phyloP scores from a whole-genome alignment of 1,139 yeast genomes.

The Yarrowia galli region DNA sequence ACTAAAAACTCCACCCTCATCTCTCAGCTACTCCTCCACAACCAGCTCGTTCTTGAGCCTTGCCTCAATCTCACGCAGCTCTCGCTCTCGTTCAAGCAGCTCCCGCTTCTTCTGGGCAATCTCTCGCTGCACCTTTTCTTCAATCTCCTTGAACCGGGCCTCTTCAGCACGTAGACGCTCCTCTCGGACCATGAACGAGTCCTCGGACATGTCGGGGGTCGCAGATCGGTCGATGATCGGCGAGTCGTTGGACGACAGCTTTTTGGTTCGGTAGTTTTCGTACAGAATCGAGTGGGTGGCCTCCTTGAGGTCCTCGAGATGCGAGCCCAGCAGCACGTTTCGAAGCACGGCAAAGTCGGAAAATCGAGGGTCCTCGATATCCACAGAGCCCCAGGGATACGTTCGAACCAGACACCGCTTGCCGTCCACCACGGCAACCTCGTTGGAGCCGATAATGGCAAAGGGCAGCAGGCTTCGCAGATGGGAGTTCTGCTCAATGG shows the following conservation, averaged over 20 bases:
- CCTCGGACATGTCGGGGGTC: conserved; percentile 26
- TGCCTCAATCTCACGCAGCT: conserved; percentile 34
- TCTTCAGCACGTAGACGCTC: conserved; percentile 55
- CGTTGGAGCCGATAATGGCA: conserved; percentile 77
- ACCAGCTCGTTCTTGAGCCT: conserved; percentile 26
- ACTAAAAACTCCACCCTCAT: conserved; percentile 6
- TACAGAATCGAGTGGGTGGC: conserved; percentile 91
- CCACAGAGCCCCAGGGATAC: conserved; percentile 94
- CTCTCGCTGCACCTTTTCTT: conserved; percentile 88
- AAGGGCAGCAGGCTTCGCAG: conserved; percentile 82
- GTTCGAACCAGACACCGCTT: conserved; percentile 63
- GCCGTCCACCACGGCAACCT: conserved; percentile 62
- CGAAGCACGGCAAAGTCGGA: conserved; percentile 82
- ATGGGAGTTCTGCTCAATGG: conserved; percentile 74
- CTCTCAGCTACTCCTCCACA: conserved; percentile 3
- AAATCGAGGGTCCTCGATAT: conserved; percentile 81
- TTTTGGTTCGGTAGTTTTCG: conserved; percentile 92
- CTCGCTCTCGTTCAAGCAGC: conserved; percentile 55
- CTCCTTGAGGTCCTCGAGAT: conserved; percentile 89
- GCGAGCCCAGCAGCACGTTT: conserved; percentile 84
- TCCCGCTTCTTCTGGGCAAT: conserved; percentile 85
- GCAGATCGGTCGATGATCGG: conserved; percentile 21
- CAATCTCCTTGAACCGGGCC: conserved; percentile 53
- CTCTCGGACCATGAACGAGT: conserved; percentile 50
- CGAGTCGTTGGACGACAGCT: conserved; percentile 59